These are phyloP conservation scores for Aciculosporium take DNA, from an alignment of 2,329 filamentous ascomycete genomes.

Conservation along the genomic window DNA sequence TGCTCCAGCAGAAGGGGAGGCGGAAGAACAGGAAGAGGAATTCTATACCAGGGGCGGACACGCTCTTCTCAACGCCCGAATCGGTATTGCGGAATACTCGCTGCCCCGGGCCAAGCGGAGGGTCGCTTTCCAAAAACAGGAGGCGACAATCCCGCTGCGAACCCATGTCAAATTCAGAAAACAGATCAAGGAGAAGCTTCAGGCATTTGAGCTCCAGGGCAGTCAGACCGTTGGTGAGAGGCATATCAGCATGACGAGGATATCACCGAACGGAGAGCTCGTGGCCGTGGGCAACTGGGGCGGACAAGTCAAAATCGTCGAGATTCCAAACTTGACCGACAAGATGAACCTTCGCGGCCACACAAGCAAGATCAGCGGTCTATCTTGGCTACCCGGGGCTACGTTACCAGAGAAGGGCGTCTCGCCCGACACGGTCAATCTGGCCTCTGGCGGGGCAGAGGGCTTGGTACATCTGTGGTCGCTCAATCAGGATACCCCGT, in stretches of 20 bases:
- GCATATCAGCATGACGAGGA: conserved; percentile 80
- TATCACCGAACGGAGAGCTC: conserved; percentile 70
- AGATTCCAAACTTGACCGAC: conserved; percentile 68
- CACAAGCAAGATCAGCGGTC: conserved; percentile 74
- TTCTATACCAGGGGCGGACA: conserved; percentile 80
- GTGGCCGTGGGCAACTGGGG: conserved; percentile 90
- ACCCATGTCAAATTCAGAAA: conserved; percentile 91
- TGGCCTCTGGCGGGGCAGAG: conserved; percentile 83
- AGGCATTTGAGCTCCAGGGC: conserved; percentile 78
- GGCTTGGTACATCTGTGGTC: conserved; percentile 85
- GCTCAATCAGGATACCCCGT: conserved; percentile 67
- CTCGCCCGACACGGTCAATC: conserved; percentile 60
- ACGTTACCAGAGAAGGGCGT: conserved; percentile 59
- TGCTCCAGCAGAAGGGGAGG: conserved; percentile 42
- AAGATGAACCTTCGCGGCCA: conserved; percentile 69
- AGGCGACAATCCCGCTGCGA: conserved; percentile 69
- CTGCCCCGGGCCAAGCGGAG: conserved; percentile 68
- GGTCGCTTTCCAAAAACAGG: conserved; percentile 61
- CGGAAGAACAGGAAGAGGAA: conserved; percentile 71
- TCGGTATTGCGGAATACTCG: conserved; percentile 69
- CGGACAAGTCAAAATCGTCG: conserved; percentile 73
- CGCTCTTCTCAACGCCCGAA: conserved; percentile 60
- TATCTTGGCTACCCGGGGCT: conserved; percentile 79
- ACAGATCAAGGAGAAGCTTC: conserved; percentile 67
- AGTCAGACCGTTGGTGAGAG: conserved; percentile 87